Conservation (phyloP, 352 stramenopile species). For the Pythium chondricola region DNA sequence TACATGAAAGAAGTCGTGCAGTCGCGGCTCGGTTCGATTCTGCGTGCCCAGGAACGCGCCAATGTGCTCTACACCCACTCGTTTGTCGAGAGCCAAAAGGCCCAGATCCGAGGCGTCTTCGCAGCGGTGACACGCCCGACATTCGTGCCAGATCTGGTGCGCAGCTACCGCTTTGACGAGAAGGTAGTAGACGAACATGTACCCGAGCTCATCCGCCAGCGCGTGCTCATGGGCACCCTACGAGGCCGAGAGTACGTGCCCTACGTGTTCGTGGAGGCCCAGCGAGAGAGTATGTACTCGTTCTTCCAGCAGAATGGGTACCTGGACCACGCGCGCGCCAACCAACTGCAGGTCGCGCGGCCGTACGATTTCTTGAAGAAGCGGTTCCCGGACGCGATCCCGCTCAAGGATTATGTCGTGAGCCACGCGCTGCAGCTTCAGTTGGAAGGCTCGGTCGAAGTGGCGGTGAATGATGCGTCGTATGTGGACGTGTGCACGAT, state of each 20-base stretch:
- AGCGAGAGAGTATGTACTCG: slow-evolving; percentile 72
- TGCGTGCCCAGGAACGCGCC: slow-evolving; percentile 50
- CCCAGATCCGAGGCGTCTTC: slow-evolving; percentile 61
- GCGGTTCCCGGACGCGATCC: slow-evolving; percentile 58
- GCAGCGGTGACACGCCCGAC: slow-evolving; percentile 54
- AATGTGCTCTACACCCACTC: slow-evolving; percentile 77
- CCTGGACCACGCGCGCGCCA: slow-evolving; percentile 48
- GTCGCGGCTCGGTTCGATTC: slow-evolving; percentile 48
- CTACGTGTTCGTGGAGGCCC: slow-evolving; percentile 65
- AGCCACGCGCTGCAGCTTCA: slow-evolving; percentile 53
- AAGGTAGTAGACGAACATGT: slow-evolving; percentile 53
- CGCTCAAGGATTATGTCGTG: slow-evolving; percentile 58
- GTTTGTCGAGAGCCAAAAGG: slow-evolving; percentile 60
- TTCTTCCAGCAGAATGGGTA: slow-evolving; percentile 86
- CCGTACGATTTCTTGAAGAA: slow-evolving; percentile 74
- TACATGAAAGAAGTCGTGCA: slow-evolving; percentile 76
- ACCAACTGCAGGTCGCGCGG: slow-evolving; percentile 51
- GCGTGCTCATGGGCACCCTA: slow-evolving; percentile 56
- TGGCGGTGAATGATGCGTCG: slow-evolving; percentile 54
- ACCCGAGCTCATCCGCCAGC: slow-evolving; percentile 40
- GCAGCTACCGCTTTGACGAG: slow-evolving; percentile 54
- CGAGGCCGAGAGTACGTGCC: slow-evolving; percentile 74
- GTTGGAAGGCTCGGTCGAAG: slow-evolving; percentile 67
- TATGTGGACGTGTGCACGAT: slow-evolving; percentile 54
- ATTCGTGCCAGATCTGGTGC: slow-evolving; percentile 63